Conservation (phyloP, 2,329 filamentous ascomycete genomes). For the Penicillium sp. region DNA sequence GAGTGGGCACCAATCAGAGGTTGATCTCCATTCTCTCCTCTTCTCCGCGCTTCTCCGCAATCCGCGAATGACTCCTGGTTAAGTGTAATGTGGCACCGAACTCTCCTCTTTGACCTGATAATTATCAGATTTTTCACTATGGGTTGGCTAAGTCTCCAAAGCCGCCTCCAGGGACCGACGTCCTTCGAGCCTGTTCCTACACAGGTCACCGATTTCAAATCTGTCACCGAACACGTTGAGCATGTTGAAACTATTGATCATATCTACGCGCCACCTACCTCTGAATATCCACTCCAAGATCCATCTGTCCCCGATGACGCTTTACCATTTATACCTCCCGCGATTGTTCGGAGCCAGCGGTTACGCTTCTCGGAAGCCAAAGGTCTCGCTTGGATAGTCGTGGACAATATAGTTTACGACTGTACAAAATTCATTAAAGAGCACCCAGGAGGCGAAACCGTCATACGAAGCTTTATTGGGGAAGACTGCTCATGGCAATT, state of each 20-base stretch:
- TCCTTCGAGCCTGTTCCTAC: too few relatives aligned
- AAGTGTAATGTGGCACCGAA: too few relatives aligned
- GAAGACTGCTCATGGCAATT: conserved; percentile 35
- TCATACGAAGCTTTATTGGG: conserved; percentile 29
- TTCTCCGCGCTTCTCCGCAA: too few relatives aligned
- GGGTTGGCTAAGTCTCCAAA: conserved; percentile 1
- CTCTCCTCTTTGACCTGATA: too few relatives aligned
- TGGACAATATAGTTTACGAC: conserved; percentile 31
- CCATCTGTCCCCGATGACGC: neutral
- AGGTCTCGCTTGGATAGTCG: conserved; percentile 23
- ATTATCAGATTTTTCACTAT: too few relatives aligned
- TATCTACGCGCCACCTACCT: too few relatives aligned
- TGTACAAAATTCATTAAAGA: conserved; percentile 24
- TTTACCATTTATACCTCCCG: neutral
- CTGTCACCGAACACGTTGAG: neutral
- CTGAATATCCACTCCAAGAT: neutral
- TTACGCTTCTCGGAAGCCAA: neutral
- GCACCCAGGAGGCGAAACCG: conserved; percentile 29
- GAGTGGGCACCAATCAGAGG: too few relatives aligned
- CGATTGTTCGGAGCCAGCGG: neutral
- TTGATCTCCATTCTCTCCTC: too few relatives aligned
- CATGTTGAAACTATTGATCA: neutral
- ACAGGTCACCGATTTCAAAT: neutral
- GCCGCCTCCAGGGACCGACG: neutral
- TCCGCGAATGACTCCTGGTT: too few relatives aligned